phyloP scores from a whole-genome alignment of 306 rosid genomes.

The Styphnolobium japonicum region DNA sequence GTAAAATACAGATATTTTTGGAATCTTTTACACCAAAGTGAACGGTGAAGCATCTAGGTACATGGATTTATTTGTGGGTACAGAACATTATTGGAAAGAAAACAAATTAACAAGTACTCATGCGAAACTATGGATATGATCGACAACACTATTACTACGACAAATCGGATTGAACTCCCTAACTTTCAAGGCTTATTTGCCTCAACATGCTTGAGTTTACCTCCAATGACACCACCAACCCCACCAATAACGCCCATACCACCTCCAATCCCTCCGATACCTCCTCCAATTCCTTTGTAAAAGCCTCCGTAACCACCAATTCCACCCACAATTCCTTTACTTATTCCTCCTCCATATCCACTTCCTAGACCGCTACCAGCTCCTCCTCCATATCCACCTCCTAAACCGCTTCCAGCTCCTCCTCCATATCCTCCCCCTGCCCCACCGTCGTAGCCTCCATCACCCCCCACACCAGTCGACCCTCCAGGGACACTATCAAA shows the following conservation, averaged over 20 bases:
- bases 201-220: conserved; percentile 14
- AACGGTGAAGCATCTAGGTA: background rate
- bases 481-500: conserved; percentile 29
- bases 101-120: background rate
- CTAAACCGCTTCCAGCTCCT: conserved; percentile 10
- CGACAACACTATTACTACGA: background rate
- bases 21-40: background rate
- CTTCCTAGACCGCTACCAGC: background rate
- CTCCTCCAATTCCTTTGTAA: conserved; percentile 34
- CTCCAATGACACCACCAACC: conserved; percentile 19
- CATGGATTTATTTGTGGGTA: background rate
- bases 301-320: conserved; percentile 13
- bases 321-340: conserved; percentile 18
- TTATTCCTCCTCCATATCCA: background rate
- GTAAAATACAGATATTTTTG: background rate
- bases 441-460: background rate
- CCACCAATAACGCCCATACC: conserved; percentile 29
- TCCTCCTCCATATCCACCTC: conserved; percentile 38
- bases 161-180: background rate
- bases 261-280: conserved; percentile 20
- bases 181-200: conserved; percentile 31
- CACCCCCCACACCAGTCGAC: background rate
- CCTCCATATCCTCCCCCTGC: conserved; percentile 18
- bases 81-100: background rate
- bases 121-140: background rate